Conservation (phyloP, 345 rosid genomes). For the Trapa incisa region DNA sequence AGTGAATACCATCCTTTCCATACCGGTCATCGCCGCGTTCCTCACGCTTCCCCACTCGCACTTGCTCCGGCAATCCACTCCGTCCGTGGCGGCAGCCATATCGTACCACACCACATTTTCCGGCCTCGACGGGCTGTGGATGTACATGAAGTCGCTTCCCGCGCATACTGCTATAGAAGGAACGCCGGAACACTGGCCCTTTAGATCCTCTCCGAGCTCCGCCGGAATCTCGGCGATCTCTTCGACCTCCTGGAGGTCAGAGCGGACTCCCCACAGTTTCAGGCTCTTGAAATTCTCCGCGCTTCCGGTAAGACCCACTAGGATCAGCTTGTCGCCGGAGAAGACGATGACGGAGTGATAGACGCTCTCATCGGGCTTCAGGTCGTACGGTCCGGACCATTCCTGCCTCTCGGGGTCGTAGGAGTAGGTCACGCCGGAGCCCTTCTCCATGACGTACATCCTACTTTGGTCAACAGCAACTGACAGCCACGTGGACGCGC, state of each 20-base stretch:
- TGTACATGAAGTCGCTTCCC: constrained; percentile 23
- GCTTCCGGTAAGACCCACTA: constrained; percentile 36
- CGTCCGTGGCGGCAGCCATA: not conserved
- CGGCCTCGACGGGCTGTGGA: constrained; percentile 16
- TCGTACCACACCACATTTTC: constrained; percentile 11
- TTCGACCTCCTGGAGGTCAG: constrained; percentile 22
- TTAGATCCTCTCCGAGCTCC: constrained; percentile 9
- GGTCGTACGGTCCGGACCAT: constrained; percentile 45
- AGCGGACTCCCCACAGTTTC: constrained; percentile 34
- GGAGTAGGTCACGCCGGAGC: constrained; percentile 28
- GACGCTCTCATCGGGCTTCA: constrained; percentile 19
- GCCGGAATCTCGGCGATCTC: constrained; percentile 26
- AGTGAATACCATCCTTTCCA: constrained; percentile 23
- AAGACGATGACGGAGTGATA: constrained; percentile 26
- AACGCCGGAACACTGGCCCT: constrained; percentile 4
- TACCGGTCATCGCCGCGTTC: constrained; percentile 24
- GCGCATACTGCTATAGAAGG: constrained; percentile 23
- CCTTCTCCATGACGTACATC: constrained; percentile 51
- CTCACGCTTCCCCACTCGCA: constrained; percentile 17
- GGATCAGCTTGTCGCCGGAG: constrained; percentile 20
- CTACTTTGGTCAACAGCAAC: constrained; percentile 20
- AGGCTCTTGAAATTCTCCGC: constrained; percentile 24
- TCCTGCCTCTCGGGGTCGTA: constrained; percentile 32
- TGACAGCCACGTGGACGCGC: constrained; percentile 56
- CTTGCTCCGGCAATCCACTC: not conserved